Percentiles rank a stretch among this genome's conserved stretches.
These are phyloP conservation scores for Wallacemonas sp. DNA, from an alignment of 208 protist genomes.

Conservation along the genomic window DNA sequence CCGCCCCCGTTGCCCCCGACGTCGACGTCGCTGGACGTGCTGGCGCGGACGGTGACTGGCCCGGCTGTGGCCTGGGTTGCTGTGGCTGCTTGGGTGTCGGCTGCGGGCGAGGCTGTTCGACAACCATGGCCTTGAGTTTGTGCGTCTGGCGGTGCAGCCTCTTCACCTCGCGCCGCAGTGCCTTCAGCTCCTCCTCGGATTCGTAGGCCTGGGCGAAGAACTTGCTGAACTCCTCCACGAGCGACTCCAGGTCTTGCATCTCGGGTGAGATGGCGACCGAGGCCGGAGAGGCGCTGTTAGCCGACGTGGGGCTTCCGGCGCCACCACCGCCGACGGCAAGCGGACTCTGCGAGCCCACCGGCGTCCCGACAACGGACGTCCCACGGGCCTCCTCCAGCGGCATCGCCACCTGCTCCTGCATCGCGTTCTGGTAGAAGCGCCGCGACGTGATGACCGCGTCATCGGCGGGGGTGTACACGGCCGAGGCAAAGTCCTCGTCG, in stretches of 20 bases:
- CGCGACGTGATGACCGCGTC: conserved; percentile 13
- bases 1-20: no score
- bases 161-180: conserved; percentile 43
- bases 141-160: neutral
- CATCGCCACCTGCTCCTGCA: conserved; percentile 37
- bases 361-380: conserved; percentile 8
- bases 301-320: neutral
- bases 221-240: conserved; percentile 68
- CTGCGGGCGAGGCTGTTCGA: neutral
- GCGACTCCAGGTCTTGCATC: conserved; percentile 64
- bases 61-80: neutral
- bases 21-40: no score
- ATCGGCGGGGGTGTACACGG: neutral
- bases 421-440: conserved; percentile 42
- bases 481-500: conserved; percentile 11
- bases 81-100: neutral
- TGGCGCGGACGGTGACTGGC: neutral
- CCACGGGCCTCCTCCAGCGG: conserved; percentile 16
- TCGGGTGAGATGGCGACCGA: conserved; percentile 36
- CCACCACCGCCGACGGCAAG: neutral
- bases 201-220: conserved; percentile 52
- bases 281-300: neutral
- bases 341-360: conserved; percentile 2
- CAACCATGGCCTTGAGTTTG: neutral
- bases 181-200: conserved; percentile 35